Conservation (phyloP, 495 filamentous ascomycete genomes). For the Penicillium tannophilum region DNA sequence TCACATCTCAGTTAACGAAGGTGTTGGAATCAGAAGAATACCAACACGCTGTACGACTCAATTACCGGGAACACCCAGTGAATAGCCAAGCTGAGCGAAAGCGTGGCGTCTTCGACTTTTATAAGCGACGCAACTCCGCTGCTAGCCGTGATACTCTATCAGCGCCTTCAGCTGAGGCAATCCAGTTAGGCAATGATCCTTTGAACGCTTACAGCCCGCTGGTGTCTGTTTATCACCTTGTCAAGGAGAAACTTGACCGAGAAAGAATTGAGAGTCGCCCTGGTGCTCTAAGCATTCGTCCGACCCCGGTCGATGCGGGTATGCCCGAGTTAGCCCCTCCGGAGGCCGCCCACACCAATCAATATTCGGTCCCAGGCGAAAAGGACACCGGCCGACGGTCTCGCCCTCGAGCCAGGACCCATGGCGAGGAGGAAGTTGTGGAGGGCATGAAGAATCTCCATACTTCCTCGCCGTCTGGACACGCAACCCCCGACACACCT, state of each 20-base stretch:
- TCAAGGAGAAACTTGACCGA: slow-evolving; percentile 88
- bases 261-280: slow-evolving; percentile 69
- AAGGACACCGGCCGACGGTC: slow-evolving; percentile 75
- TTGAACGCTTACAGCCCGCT: slow-evolving; percentile 92
- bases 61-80: slow-evolving; percentile 64
- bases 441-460: slow-evolving; percentile 76
- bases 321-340: slow-evolving; percentile 78
- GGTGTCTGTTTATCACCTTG: slow-evolving; percentile 93
- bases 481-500: slow-evolving; percentile 62
- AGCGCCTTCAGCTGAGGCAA: slow-evolving; percentile 79
- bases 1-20: slow-evolving; percentile 77
- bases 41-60: slow-evolving; percentile 71
- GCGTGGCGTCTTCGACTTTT: slow-evolving; percentile 93
- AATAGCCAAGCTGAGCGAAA: slow-evolving; percentile 79
- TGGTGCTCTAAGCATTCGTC: slow-evolving; percentile 58
- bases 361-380: slow-evolving; percentile 84
- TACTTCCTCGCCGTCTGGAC: slow-evolving; percentile 52
- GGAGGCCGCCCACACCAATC: slow-evolving; percentile 89
- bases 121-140: slow-evolving; percentile 85
- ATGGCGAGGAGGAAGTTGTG: slow-evolving; percentile 90
- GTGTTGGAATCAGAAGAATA: slow-evolving; percentile 91
- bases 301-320: slow-evolving; percentile 60
- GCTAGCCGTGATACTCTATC: slow-evolving; percentile 88
- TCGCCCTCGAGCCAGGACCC: slow-evolving; percentile 84
- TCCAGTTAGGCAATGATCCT: slow-evolving; percentile 83